Evolutionary conservation across 495 filamentous ascomycete genomes (phyloP), one percentile per base, ranked within the genome.

Genomic region (Aspergillus bridgeri): DNA sequence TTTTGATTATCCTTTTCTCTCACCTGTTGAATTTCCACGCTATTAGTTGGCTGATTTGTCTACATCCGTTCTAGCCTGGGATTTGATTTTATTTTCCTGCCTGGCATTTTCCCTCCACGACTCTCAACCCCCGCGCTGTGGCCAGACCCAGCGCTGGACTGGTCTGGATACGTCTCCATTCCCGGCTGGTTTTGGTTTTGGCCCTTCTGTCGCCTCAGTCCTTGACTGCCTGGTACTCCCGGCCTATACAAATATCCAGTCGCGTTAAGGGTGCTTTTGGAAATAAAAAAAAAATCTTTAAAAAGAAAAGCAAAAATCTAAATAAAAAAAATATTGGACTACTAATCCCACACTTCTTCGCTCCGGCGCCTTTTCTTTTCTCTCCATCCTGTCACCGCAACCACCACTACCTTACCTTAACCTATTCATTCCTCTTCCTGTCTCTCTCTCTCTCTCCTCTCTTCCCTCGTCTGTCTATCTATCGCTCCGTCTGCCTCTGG

Each of bases 121-220:
- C 24, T 43, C 42, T 49, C 38, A 47, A 50, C 60, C 63, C 63
- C 63, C 63, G 63, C 63, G 63, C 60, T 65, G n/a, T n/a, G 63
- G 63, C 63, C 57, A 65, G 63, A 60, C 63, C 63, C 27, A 51
- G 55, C 59, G 50, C 46, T 58, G 59, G 59, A 61, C 53, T 51
- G 59, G 59, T 61, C 59, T 61, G 59, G 53, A 52, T 62, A 57
- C 51, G 51, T 58, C 60, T 58, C 55, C 60, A 62, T 62, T 62
- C 60, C 54, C 49, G 54, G 54, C 44, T 56, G 48, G 53, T 56
- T 57, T 55, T 54, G 53, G 42, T 48, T 47, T 55, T 23, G 44
- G 46, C 47, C 33, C 23, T 53, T 53, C 21, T 17, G 27, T 18
- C 13, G 48, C 11, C 29, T 18, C 22, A 27, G 19, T 19, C 49